These are phyloP conservation scores for Syzygium oleosum DNA, from an alignment of 345 rosid species.

Conservation along the genomic window DNA sequence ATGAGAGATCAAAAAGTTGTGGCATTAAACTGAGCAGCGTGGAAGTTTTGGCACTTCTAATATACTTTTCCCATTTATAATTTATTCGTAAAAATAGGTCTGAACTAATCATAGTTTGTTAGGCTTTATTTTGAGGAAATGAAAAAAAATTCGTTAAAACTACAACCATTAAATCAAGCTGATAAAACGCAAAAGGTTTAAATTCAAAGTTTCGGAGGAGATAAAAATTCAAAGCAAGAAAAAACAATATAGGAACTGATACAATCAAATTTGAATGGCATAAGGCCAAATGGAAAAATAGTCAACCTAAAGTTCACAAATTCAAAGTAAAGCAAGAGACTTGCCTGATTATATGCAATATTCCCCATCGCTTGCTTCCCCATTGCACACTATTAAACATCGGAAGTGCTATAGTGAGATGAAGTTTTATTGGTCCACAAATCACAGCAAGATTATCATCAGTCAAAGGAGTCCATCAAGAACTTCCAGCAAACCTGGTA, in stretches of 20 bases:
- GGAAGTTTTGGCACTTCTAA: not conserved
- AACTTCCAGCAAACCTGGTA: slow-evolving; percentile 53
- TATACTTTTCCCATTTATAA: not conserved
- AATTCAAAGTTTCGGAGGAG: not conserved
- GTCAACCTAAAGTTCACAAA: not conserved
- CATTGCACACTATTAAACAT: slow-evolving; percentile 75
- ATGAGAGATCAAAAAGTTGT: not conserved
- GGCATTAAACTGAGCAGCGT: not conserved
- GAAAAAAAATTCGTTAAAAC: not conserved
- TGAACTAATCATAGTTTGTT: not conserved
- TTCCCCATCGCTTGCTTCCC: slow-evolving; percentile 99
- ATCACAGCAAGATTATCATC: not conserved
- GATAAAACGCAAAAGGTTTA: not conserved
- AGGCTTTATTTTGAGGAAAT: not conserved
- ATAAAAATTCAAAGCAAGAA: not conserved
- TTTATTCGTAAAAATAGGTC: not conserved
- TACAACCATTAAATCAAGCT: not conserved
- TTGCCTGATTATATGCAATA: slow-evolving; percentile 89
- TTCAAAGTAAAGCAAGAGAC: slow-evolving; percentile 6
- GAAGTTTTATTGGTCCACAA: not conserved
- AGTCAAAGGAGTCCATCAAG: not conserved
- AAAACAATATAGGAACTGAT: not conserved
- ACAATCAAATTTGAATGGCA: not conserved
- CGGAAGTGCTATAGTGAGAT: not conserved
- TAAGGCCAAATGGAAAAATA: not conserved